Conservation (phyloP, 2,329 filamentous ascomycete species). For the Myriosclerotinia scirpicola region DNA sequence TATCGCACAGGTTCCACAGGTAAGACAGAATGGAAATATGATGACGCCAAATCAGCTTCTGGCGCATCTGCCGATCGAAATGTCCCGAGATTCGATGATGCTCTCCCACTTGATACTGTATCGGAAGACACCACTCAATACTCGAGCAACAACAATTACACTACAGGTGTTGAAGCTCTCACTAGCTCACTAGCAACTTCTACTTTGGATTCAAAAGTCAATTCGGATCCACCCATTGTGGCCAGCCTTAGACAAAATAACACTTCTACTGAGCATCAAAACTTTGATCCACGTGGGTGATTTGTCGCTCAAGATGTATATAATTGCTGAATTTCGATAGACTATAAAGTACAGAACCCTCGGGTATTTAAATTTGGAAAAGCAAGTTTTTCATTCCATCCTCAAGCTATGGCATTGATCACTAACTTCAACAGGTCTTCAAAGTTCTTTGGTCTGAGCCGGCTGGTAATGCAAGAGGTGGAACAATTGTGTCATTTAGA, state of each 20-base stretch:
- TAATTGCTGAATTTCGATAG: neutral
- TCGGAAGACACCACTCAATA: neutral
- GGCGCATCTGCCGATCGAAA: neutral
- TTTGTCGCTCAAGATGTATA: no score
- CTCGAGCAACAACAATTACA: neutral
- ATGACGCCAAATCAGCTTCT: neutral
- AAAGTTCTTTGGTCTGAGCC: slow-evolving; percentile 17
- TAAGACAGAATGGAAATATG: neutral
- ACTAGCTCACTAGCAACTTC: neutral
- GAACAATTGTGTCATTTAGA: neutral
- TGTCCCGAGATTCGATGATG: neutral
- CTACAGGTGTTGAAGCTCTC: neutral
- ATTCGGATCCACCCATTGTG: neutral
- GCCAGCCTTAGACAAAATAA: neutral
- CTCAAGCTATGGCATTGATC: fast-evolving
- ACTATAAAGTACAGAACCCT: neutral
- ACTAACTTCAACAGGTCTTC: slow-evolving; percentile 9
- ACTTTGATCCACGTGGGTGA: neutral
- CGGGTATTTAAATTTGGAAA: neutral
- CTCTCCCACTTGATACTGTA: neutral
- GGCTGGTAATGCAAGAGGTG: neutral
- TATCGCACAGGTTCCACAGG: neutral
- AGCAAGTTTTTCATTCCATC: neutral
- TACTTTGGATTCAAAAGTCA: neutral
- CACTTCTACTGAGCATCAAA: neutral